Evolutionary conservation across 2,329 filamentous ascomycete genomes (phyloP).

Genomic region (Microcyclospora tardicrescens): DNA sequence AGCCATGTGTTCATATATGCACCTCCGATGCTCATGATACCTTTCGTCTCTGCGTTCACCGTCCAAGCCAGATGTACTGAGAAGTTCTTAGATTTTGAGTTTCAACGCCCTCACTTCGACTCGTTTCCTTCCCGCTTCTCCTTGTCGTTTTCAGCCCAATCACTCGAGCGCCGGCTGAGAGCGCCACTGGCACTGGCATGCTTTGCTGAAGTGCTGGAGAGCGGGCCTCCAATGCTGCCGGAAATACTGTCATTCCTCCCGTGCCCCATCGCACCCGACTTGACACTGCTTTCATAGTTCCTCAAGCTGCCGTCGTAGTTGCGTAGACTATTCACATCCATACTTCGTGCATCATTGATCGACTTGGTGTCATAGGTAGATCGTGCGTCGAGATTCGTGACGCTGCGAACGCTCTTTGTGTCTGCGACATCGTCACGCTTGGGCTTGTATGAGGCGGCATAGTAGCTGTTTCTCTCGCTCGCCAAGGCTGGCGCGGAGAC

Average conservation of each 20-base stretch:
- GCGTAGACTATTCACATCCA: conserved; percentile 54
- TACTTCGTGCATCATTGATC: conserved; percentile 13
- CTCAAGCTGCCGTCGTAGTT: conserved; percentile 71
- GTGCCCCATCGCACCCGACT: conserved; percentile 67
- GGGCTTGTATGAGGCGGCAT: conserved; percentile 43
- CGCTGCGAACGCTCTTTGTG: conserved; percentile 19
- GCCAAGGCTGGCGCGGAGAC: conserved; percentile 45
- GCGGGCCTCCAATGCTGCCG: conserved; percentile 58
- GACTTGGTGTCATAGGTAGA: conserved; percentile 24
- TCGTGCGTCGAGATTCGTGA: conserved; percentile 26
- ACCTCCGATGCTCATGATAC: too few relatives aligned
- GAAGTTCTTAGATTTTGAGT: too few relatives aligned
- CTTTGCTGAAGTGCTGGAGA: conserved; percentile 38
- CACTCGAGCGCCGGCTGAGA: conserved; percentile 13
- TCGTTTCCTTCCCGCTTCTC: conserved; percentile 8
- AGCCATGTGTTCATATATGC: too few relatives aligned
- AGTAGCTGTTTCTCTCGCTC: conserved; percentile 71
- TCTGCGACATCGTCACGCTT: conserved; percentile 20
- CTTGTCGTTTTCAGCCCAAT: conserved; percentile 10
- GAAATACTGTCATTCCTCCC: conserved; percentile 69
- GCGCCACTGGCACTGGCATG: conserved; percentile 11
- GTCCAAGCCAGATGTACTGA: too few relatives aligned
- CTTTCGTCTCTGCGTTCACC: too few relatives aligned
- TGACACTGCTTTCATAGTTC: conserved; percentile 68
- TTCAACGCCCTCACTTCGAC: neutral